Conservation (phyloP, 2,329 filamentous ascomycete genomes). For the Fusarium lyarnte region DNA sequence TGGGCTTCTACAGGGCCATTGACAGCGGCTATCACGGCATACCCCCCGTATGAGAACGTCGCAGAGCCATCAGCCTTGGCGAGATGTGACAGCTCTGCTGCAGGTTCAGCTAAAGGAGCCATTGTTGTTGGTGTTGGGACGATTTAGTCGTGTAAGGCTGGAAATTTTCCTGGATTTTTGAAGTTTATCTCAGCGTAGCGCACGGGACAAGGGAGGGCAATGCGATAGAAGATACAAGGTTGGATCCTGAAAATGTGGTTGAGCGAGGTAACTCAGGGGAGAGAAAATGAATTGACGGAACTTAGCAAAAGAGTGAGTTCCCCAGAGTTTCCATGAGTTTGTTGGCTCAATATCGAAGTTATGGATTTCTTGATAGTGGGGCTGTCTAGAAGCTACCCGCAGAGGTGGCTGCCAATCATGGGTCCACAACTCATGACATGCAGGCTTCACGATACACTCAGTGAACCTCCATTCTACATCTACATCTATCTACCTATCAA, state of each 20-base stretch:
- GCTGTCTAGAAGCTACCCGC: conserved; percentile 6
- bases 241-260: neutral
- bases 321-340: neutral
- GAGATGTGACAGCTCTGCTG: conserved; percentile 66
- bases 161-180: conserved; percentile 28
- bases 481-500: conserved; percentile 7
- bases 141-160: conserved; percentile 2
- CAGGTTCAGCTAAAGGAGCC: conserved; percentile 58
- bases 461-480: conserved; percentile 8
- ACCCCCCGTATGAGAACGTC: conserved; percentile 78
- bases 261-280: neutral
- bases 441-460: neutral
- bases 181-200: conserved; percentile 14
- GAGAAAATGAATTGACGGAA: neutral
- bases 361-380: conserved; percentile 13
- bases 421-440: conserved; percentile 25
- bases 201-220: neutral
- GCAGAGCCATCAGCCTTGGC: conserved; percentile 82
- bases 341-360: conserved; percentile 1
- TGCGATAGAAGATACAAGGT: neutral
- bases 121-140: conserved; percentile 48
- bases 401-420: conserved; percentile 22
- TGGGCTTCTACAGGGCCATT: conserved; percentile 94
- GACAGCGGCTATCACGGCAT: conserved; percentile 83
- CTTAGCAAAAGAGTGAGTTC: neutral